Percentiles rank a stretch among this genome's conserved stretches.
phyloP scores from a whole-genome alignment of 202 grass and related monocot species.

The Zoysia matrella region DNA sequence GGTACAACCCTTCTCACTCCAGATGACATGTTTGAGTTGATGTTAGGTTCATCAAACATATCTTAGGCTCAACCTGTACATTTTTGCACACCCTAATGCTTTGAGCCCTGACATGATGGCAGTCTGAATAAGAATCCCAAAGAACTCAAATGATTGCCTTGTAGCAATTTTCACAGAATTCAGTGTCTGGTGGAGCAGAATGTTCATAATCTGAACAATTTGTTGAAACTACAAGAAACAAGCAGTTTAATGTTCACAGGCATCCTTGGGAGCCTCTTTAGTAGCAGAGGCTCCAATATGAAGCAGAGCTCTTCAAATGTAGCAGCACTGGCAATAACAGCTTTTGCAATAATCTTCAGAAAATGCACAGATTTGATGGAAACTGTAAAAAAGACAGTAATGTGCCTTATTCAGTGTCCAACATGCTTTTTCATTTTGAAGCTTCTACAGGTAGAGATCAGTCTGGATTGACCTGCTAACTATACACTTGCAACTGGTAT shows the following conservation, averaged over 20 bases:
- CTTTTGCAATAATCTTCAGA: neutral
- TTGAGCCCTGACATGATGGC: neutral
- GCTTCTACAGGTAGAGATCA: neutral
- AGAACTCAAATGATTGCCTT: neutral
- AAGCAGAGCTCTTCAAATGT: neutral
- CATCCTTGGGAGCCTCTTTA: neutral
- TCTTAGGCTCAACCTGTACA: slow-evolving; percentile 21
- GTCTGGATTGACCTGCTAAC: slow-evolving; percentile 7
- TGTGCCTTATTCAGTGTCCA: neutral
- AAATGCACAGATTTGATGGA: slow-evolving; percentile 16
- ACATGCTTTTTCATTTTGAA: neutral
- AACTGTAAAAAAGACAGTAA: neutral
- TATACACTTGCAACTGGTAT: neutral
- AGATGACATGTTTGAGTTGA: slow-evolving; percentile 89
- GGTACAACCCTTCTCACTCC: slow-evolving; percentile 86
- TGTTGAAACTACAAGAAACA: neutral
- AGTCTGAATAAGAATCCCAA: neutral
- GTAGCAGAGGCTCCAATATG: neutral
- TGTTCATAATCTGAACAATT: neutral
- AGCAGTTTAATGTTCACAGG: neutral
- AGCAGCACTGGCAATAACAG: neutral
- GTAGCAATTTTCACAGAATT: neutral
- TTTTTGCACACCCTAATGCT: neutral
- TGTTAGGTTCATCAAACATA: slow-evolving; percentile 70
- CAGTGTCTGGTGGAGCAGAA: neutral